phyloP scores from a whole-genome alignment of 2,329 filamentous ascomycete species.

The Elsinoe necatrix region DNA sequence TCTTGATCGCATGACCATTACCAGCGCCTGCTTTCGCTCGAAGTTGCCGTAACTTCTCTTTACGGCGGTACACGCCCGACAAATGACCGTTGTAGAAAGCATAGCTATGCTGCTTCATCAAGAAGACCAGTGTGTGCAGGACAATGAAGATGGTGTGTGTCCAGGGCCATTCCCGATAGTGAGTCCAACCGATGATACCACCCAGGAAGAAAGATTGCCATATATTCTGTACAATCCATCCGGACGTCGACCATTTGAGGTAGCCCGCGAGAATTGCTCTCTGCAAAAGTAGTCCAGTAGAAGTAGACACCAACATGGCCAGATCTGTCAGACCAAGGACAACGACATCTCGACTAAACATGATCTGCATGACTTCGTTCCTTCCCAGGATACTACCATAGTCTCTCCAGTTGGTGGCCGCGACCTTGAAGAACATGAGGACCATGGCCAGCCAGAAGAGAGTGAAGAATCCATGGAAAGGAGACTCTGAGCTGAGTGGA shows the following conservation, averaged over 20 bases:
- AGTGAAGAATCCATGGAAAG: conserved; percentile 72
- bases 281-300: conserved; percentile 59
- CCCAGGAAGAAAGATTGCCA: conserved; percentile 62
- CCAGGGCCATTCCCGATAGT: conserved; percentile 71
- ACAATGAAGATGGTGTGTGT: conserved; percentile 73
- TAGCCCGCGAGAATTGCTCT: conserved; percentile 50
- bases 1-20: neutral
- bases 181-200: conserved; percentile 55
- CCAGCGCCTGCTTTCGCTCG: conserved; percentile 38
- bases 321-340: conserved; percentile 55
- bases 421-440: conserved; percentile 58
- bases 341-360: conserved; percentile 50
- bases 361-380: conserved; percentile 63
- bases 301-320: conserved; percentile 58
- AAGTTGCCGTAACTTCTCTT: conserved; percentile 45
- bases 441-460: conserved; percentile 67
- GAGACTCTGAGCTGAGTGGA: conserved; percentile 53
- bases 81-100: conserved; percentile 68
- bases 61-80: conserved; percentile 49
- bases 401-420: conserved; percentile 58
- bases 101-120: conserved; percentile 81
- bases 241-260: conserved; percentile 57
- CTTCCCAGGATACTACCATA: conserved; percentile 60
- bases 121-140: conserved; percentile 62
- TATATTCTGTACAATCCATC: conserved; percentile 66